These are phyloP conservation scores for Cordyceps militaris DNA, from an alignment of 2,329 filamentous ascomycete genomes.

Conservation along the genomic window DNA sequence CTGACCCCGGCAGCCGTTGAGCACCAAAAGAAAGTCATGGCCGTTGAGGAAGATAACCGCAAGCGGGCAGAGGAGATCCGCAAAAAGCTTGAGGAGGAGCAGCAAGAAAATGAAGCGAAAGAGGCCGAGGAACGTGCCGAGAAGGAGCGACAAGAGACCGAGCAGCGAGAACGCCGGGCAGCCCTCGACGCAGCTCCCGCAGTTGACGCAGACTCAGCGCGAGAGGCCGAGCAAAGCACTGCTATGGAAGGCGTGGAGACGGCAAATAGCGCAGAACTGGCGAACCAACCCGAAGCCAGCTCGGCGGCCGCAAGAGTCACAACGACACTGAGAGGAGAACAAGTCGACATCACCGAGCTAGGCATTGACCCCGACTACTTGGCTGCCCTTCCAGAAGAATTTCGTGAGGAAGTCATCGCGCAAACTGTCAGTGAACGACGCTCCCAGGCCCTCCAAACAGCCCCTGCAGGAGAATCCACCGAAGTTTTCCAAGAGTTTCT, in stretches of 20 bases:
- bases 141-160: conserved; percentile 62
- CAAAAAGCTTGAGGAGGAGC: conserved; percentile 57
- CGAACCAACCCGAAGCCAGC: conserved; percentile 20
- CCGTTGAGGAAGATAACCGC: conserved; percentile 45
- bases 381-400: conserved; percentile 93
- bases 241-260: conserved; percentile 75
- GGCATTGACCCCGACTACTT: conserved; percentile 94
- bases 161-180: conserved; percentile 61
- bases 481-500: conserved; percentile 92
- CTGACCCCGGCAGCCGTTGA: conserved; percentile 82
- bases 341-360: conserved; percentile 87
- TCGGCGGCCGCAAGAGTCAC: conserved; percentile 54
- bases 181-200: conserved; percentile 50
- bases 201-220: conserved; percentile 20
- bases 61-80: conserved; percentile 50
- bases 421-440: conserved; percentile 79
- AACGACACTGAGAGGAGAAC: conserved; percentile 77
- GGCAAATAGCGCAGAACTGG: conserved; percentile 20
- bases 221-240: conserved; percentile 20
- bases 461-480: conserved; percentile 64
- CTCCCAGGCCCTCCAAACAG: conserved; percentile 63
- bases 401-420: conserved; percentile 92
- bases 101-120: conserved; percentile 28
- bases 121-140: conserved; percentile 56
- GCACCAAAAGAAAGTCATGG: conserved; percentile 65